Conservation (phyloP, 306 rosid genomes). For the Quercus gilva region DNA sequence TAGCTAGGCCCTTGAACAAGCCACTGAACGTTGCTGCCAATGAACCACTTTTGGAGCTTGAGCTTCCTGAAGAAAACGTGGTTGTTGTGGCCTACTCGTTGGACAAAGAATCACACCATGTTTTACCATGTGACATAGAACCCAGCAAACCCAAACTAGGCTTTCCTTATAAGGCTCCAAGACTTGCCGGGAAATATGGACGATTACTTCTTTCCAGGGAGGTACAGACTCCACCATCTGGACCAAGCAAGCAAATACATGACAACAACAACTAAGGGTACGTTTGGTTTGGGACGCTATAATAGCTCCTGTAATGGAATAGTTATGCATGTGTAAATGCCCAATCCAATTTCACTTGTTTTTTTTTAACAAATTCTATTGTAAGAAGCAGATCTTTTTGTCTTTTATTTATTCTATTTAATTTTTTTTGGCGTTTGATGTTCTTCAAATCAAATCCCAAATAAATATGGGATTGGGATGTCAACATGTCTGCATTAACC, state of each 20-base stretch:
- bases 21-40: neutral
- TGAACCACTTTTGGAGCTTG: constrained; percentile 7
- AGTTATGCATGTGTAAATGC: too few species aligned
- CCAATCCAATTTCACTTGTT: too few species aligned
- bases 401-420: too few species aligned
- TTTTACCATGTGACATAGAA: constrained; percentile 8
- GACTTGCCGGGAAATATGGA: constrained; percentile 30
- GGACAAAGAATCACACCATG: constrained; percentile 2
- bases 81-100: neutral
- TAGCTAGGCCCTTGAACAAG: constrained; percentile 33
- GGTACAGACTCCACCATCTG: constrained; percentile 42
- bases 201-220: constrained; percentile 67
- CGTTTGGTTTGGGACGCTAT: too few species aligned
- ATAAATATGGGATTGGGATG: too few species aligned
- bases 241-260: constrained; percentile 65
- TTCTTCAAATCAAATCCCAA: too few species aligned
- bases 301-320: too few species aligned
- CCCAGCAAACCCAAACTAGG: neutral
- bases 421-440: too few species aligned
- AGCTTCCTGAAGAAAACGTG: constrained; percentile 21
- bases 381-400: too few species aligned
- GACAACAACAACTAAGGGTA: neutral
- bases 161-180: neutral
- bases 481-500: too few species aligned
- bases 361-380: too few species aligned